Base-by-base conservation (phyloP, 1,139 yeast species). In the Diutina siamensis region DNA sequence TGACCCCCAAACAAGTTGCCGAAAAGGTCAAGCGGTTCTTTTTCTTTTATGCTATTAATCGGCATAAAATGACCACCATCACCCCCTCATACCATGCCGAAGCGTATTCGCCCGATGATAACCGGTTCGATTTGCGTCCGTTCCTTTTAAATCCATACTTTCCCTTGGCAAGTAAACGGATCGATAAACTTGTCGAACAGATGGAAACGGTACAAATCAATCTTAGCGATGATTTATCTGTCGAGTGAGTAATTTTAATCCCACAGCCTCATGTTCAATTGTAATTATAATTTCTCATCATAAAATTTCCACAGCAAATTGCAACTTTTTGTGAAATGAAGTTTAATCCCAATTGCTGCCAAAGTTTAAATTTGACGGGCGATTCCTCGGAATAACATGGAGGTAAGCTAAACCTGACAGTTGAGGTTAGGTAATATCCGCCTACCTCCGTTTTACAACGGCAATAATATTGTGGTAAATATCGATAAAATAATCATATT, bases 21-120 rank as follows among this genome's bases (percentile, higher is more conserved):
- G 88, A 78, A 45, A 94, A 94, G 61, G 98, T 92, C 8, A 92
- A 92, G 61, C 72, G 80, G 48, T 92, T 92, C 63, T 92, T 86
- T 73, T 89, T 85, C 69, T 92, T 76, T 59, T 92, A 92, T 62
- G 96, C 97, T 5, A 76, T 92, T 48, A 92, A 92, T 62, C 79
- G 99, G 57, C 99, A 92, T 64, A 92, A 92, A 64, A 94, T 87
- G 81, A 92, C 98, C 0, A 89, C 94, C 17, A 73, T 89, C 63
- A 92, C 99, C 0, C 99, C 99, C 13, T 78, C 95, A 21, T 94
- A 92, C 58, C 98, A 92, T 56, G 98, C 98, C 1, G 99, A 92
- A 60, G 94, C 86, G 57, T 92, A 94, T 59, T 87, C 97, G 1
- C 97, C 98, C 1, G 99, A 92, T 62, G 99, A 92, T 60, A 92